A percentile compares a stretch with the other conserved stretches of the same genome.
These are phyloP conservation scores for Gentiana dahurica DNA, from an alignment of 257 asterid genomes.

Conservation along the genomic window DNA sequence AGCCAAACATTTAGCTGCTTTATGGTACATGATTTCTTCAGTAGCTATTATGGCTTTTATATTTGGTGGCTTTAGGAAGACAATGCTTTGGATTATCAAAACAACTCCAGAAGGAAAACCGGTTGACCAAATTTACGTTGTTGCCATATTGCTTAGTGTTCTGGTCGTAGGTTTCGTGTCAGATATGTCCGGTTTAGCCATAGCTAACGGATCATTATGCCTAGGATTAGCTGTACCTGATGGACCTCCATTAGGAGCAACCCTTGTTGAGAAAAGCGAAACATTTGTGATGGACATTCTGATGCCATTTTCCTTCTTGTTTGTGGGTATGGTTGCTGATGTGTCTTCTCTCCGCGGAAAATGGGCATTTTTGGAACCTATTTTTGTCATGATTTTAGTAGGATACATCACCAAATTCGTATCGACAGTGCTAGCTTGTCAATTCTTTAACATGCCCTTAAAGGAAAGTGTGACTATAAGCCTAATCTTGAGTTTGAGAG, in stretches of 20 bases:
- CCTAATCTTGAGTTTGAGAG: constrained; percentile 59
- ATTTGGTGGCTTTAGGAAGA: constrained; percentile 32
- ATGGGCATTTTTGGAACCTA: constrained; percentile 43
- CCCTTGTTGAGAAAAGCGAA: constrained; percentile 70
- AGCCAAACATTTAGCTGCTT: constrained; percentile 16
- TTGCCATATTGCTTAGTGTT: constrained; percentile 49
- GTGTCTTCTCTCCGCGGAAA: constrained; percentile 19
- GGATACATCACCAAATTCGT: constrained; percentile 28
- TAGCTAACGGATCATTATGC: constrained; percentile 75
- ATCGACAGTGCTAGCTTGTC: constrained; percentile 27
- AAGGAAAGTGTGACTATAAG: constrained; percentile 65
- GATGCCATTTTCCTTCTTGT: constrained; percentile 54
- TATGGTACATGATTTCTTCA: constrained; percentile 35
- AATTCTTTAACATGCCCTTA: constrained; percentile 27
- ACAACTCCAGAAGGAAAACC: constrained; percentile 58
- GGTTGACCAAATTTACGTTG: constrained; percentile 53
- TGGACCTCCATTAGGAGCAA: constrained; percentile 83
- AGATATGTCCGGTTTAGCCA: constrained; percentile 53
- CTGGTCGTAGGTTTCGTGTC: constrained; percentile 41
- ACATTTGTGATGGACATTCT: constrained; percentile 41
- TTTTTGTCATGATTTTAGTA: constrained; percentile 29
- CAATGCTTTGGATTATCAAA: constrained; percentile 49
- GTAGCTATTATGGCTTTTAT: constrained; percentile 3
- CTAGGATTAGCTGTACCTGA: constrained; percentile 84
- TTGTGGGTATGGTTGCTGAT: constrained; percentile 46